Evolutionary conservation across 169 alveolate genomes (phyloP).

Genomic region (Cyclospora cayetanensis): DNA sequence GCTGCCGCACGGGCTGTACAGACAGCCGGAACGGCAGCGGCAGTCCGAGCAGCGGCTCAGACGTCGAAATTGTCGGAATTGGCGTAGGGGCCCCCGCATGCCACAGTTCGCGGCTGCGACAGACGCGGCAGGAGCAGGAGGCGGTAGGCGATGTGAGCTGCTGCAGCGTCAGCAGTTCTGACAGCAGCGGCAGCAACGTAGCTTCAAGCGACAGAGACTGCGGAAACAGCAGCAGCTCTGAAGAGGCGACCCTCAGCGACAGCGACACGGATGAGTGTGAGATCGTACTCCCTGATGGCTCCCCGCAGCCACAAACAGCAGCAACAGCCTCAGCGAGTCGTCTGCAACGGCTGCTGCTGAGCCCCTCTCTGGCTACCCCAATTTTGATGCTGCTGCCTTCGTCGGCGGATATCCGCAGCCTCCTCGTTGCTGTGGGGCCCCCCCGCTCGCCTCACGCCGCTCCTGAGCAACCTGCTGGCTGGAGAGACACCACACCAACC

Average conservation of each 20-base stretch:
- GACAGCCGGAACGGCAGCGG: no score
- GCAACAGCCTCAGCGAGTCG: background rate
- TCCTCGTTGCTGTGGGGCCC: background rate
- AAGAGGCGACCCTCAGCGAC: background rate
- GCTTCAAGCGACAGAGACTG: background rate
- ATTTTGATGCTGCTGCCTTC: background rate
- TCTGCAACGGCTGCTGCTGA: background rate
- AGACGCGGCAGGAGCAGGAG: background rate
- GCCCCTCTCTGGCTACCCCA: background rate
- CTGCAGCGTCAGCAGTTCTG: conserved; percentile 31
- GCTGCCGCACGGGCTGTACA: no score
- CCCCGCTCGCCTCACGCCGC: no score
- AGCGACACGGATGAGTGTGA: background rate
- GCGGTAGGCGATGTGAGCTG: background rate
- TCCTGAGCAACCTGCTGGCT: no score
- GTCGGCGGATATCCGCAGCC: background rate
- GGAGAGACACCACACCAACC: no score
- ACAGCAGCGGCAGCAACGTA: conserved; percentile 4
- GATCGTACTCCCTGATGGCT: background rate
- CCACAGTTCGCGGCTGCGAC: background rate
- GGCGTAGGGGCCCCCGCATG: background rate
- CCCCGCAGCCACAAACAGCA: background rate
- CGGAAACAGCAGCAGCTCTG: background rate
- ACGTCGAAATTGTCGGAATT: background rate
- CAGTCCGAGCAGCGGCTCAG: background rate